These are phyloP conservation scores for Saturnispora bothae DNA, from an alignment of 805 yeast genomes.

Conservation along the genomic window DNA sequence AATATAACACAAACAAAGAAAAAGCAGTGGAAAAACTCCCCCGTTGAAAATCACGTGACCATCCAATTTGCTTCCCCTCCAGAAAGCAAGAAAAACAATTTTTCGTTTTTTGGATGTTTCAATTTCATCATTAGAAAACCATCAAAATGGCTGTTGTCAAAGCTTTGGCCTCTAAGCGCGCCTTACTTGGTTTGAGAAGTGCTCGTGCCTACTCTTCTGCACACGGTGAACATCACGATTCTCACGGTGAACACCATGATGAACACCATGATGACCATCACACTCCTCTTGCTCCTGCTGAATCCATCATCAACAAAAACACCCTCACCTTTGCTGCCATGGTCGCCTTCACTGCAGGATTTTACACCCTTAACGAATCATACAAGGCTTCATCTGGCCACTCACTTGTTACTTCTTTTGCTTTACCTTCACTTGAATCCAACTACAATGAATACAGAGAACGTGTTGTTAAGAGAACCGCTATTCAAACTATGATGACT, in stretches of 20 bases:
- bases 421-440: slow-evolving; percentile 15
- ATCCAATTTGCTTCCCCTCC: too few relatives aligned
- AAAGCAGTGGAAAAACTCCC: too few relatives aligned
- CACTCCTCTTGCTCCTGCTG: slow-evolving; percentile 20
- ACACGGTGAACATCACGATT: slow-evolving; percentile 8
- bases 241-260: slow-evolving; percentile 4
- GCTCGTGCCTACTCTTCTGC: slow-evolving; percentile 11
- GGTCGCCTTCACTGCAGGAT: slow-evolving; percentile 29
- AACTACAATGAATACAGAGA: slow-evolving; percentile 18
- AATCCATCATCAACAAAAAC: slow-evolving; percentile 20
- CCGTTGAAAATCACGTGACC: too few relatives aligned
- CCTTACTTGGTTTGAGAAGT: slow-evolving; percentile 5
- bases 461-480: slow-evolving; percentile 16
- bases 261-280: slow-evolving; percentile 17
- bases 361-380: slow-evolving; percentile 37
- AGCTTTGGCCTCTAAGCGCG: too few relatives aligned
- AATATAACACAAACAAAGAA: too few relatives aligned
- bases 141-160: too few relatives aligned
- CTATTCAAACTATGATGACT: slow-evolving; percentile 15
- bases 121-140: too few relatives aligned
- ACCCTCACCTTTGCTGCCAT: slow-evolving; percentile 17
- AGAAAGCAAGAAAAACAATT: too few relatives aligned
- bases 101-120: too few relatives aligned
- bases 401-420: slow-evolving; percentile 16
- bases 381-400: slow-evolving; percentile 37